Evolutionary conservation across 2,329 filamentous ascomycete genomes (phyloP).

Genomic region (Monilinia laxa): DNA sequence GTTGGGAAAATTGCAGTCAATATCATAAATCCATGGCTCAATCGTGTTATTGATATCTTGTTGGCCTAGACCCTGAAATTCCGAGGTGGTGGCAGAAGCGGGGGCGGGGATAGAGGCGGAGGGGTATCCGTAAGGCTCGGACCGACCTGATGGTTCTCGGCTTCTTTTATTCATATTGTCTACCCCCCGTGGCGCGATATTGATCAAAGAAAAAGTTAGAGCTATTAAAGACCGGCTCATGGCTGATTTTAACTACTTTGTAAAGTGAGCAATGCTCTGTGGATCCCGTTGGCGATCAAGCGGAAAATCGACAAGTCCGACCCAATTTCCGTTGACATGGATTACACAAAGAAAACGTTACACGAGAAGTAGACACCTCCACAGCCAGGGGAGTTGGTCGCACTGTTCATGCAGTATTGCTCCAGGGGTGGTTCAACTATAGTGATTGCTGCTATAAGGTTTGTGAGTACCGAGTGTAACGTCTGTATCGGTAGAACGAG

Average conservation of each 20-base stretch:
- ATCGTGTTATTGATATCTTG: slow-evolving; percentile 12
- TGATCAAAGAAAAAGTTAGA: background rate
- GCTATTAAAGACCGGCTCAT: slow-evolving; percentile 1
- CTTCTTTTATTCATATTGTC: slow-evolving; percentile 6
- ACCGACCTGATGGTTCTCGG: background rate
- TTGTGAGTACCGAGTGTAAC: slow-evolving; percentile 9
- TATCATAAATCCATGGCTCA: slow-evolving; percentile 15
- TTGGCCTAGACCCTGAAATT: slow-evolving; percentile 1
- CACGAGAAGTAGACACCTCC: background rate
- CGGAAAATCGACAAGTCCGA: slow-evolving; percentile 13
- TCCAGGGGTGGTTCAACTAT: background rate
- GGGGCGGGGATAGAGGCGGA: slow-evolving; percentile 10
- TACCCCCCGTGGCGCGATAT: background rate
- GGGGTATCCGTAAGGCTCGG: slow-evolving; percentile 13
- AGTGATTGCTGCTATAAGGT: background rate
- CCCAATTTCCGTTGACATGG: slow-evolving; percentile 13
- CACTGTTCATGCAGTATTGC: background rate
- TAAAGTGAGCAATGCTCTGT: background rate
- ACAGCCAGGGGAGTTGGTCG: background rate
- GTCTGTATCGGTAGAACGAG: background rate
- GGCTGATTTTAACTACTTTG: slow-evolving; percentile 8
- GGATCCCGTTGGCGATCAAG: slow-evolving; percentile 4
- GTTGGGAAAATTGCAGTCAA: background rate
- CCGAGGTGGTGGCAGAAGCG: slow-evolving; percentile 2
- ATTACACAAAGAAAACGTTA: background rate